Base-by-base conservation (phyloP, 176 grass and related monocot species). In the Olyra latifolia region DNA sequence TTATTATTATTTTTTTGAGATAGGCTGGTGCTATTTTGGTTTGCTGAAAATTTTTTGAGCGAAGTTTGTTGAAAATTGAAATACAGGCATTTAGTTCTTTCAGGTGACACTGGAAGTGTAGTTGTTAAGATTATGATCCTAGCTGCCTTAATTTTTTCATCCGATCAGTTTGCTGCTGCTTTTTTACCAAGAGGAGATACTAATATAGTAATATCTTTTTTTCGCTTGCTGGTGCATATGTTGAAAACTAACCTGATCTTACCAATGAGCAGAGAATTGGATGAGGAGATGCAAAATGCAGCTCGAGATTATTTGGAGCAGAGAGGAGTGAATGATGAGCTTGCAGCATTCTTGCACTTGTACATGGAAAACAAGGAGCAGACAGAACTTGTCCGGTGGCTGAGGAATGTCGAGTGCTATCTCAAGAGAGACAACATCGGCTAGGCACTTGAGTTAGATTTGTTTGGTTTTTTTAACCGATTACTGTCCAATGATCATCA, bases 281-380 rank as follows among this genome's bases (percentile, higher is more conserved):
- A 98, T 52, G 95, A 98, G 23, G 92, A 95, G 84, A 81, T 98
- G 92, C 88, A 93, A 78, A 85, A 29, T 6, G 70, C 88, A 1
- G 78, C 83, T 30, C 74, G 45, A 23, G 83, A 93, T 49, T 98
- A 91, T 61, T 80, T 93, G 81, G 90, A 98, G 71, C 53, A 86
- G 68, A 91, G 90, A 82, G 92, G 92, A 29, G 81, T 95, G 8
- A 86, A 93, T 46, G 92, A 98, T 79, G 90, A 91, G 29, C 88
- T 98, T 39, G 92, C 90, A 3, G 75, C 49, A 44, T 98, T 88
- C 74, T 69, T 98, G 65, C 88, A 98, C 42, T 64, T 53, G 0
- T 95, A 91, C 53, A 85, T 89, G 85, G 86, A 80, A 74, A 92
- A 83, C 59, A 95, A 98, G 83, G 85, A 93, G 64, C 87, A 66